Evolutionary conservation across 495 filamentous ascomycete genomes (phyloP), one percentile per base, ranked within the genome.

Genomic region (Penicillium parvum): DNA sequence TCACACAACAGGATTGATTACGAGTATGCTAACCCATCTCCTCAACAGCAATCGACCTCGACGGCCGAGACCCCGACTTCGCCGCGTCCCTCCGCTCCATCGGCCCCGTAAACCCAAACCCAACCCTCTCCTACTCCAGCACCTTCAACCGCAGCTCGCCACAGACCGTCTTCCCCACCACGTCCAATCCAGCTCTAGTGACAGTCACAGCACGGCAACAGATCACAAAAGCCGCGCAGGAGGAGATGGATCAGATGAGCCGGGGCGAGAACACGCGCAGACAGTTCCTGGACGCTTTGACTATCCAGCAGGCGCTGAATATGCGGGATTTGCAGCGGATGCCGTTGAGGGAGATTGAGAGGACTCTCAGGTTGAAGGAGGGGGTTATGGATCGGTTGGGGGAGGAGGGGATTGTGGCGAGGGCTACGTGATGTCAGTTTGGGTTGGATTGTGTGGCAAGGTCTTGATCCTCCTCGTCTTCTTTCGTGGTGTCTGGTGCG

Each of bases 11-110:
- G n/a, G n/a, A n/a, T n/a, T n/a, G n/a, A n/a, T n/a, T n/a, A n/a
- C n/a, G 8, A 9, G 14, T 12, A 3, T 1, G 2, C 49, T 53
- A 49, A 52, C 35, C 26, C 29, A 26, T 16, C 1, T 23, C 3
- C 15, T 19, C 37, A 40, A 3, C 46, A 84, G 80, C 78, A n/a
- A 78, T 85, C 44, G 75, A 83, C 54, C 66, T 80, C 45, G 83
- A 85, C 52, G 77, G 75, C 46, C 72, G 70, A n/a, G 81, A 84
- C 50, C 81, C 81, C 2, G 64, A 76, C 58, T 83, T 80, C 61
- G 77, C 76, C 36, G 72, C 71, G 49, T 79, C 77, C 37, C 75
- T 85, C 42, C 76, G 75, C 53, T 61, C 64, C 28, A 71, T 88
- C 49, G 84, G 84, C 41, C 74, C 83, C 41, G 83, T 86, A 14